Conservation (phyloP, 2,329 filamentous ascomycete species). For the Tolypocladium endophyticum region DNA sequence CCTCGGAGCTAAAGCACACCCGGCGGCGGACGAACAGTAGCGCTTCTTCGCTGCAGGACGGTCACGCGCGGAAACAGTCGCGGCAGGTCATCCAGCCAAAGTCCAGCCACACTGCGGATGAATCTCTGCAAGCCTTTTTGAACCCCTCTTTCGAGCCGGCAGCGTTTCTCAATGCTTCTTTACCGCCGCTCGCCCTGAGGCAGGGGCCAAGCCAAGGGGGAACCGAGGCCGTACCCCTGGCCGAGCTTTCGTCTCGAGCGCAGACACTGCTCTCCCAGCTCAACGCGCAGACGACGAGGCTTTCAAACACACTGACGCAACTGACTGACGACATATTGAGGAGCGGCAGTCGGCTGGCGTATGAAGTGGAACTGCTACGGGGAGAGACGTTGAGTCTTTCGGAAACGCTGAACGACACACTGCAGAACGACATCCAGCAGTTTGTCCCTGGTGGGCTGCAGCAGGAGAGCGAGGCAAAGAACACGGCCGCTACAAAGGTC, state of each 20-base stretch:
- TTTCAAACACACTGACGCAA: slow-evolving; percentile 73
- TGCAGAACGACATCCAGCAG: slow-evolving; percentile 60
- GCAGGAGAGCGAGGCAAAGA: slow-evolving; percentile 13
- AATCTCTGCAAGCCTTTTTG: slow-evolving; percentile 65
- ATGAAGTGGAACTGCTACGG: slow-evolving; percentile 88
- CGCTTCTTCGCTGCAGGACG: slow-evolving; percentile 26
- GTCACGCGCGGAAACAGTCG: slow-evolving; percentile 29
- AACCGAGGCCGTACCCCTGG: slow-evolving; percentile 43
- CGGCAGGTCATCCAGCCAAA: slow-evolving; percentile 31
- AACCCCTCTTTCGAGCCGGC: slow-evolving; percentile 69
- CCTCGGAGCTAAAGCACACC: slow-evolving; percentile 17
- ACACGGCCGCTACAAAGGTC: slow-evolving; percentile 4
- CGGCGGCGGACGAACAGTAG: slow-evolving; percentile 39
- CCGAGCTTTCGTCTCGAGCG: slow-evolving; percentile 70
- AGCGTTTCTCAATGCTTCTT: slow-evolving; percentile 69
- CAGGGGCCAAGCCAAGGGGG: slow-evolving; percentile 13
- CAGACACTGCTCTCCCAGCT: slow-evolving; percentile 80
- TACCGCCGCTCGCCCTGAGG: slow-evolving; percentile 55
- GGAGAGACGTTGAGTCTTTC: slow-evolving; percentile 75
- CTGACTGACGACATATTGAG: slow-evolving; percentile 91
- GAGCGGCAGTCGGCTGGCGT: slow-evolving; percentile 77
- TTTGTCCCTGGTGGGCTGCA: slow-evolving; percentile 52
- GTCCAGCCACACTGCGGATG: slow-evolving; percentile 58
- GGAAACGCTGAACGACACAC: slow-evolving; percentile 63
- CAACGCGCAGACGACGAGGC: slow-evolving; percentile 74